Percentiles rank a stretch among this genome's conserved stretches.
Evolutionary conservation across 2,329 filamentous ascomycete genomes (phyloP).

Genomic region (Xylariales sp.): DNA sequence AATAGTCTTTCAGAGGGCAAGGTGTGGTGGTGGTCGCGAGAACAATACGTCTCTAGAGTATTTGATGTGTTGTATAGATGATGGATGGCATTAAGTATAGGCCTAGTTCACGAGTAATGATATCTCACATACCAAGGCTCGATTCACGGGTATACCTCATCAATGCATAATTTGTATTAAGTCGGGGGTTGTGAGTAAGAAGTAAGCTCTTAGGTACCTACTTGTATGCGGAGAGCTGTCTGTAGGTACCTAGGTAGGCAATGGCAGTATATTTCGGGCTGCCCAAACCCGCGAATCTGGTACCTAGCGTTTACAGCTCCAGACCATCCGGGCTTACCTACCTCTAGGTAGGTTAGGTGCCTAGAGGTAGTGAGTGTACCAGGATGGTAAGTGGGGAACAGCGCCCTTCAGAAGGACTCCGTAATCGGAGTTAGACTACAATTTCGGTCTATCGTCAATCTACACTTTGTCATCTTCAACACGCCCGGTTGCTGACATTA

Average conservation of each 20-base stretch:
- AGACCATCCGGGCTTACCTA: too few relatives aligned
- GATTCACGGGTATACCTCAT: neutral
- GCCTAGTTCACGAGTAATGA: neutral
- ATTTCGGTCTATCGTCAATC: conserved; percentile 3
- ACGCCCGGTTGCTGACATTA: conserved; percentile 12
- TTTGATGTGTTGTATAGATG: neutral
- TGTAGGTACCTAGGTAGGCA: too few relatives aligned
- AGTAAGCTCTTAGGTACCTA: too few relatives aligned
- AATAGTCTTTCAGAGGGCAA: neutral
- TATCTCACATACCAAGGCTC: neutral
- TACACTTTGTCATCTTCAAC: neutral
- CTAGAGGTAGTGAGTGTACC: neutral
- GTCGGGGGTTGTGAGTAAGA: neutral
- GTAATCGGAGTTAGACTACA: conserved; percentile 36
- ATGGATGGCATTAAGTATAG: conserved; percentile 16
- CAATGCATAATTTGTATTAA: neutral
- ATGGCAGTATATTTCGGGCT: too few relatives aligned
- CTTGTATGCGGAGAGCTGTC: too few relatives aligned
- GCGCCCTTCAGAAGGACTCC: conserved; percentile 13
- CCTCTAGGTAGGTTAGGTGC: too few relatives aligned
- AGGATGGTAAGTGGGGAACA: neutral
- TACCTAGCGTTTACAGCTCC: too few relatives aligned
- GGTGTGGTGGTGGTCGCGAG: neutral
- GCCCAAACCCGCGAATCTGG: too few relatives aligned
- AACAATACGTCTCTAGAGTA: neutral